Base-by-base conservation (phyloP, 2,329 filamentous ascomycete species). In the Alternaria ethzedia region DNA sequence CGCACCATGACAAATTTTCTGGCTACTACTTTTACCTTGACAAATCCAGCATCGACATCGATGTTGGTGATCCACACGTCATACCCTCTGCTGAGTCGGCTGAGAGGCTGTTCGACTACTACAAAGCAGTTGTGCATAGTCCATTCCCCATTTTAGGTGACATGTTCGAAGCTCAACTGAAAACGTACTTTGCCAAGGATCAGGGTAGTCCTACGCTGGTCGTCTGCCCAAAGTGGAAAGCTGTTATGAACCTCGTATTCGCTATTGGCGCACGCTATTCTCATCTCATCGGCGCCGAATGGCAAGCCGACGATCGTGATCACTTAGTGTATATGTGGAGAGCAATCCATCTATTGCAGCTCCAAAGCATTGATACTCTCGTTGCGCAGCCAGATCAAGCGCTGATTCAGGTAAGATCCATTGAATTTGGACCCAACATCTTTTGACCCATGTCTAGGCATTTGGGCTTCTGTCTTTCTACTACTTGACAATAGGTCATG, bases 211-310 rank as follows among this genome's bases (percentile, higher is more conserved):
- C 49, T 36, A 43, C 52, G 51, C 21, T 15, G 21, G 23, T 26
- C 8, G 59, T 56, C 21, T 80, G 78, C n/a, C 36, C 55, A n/a
- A 65, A 57, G 15, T 65, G 63, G 79, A 70, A 73, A 9, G 76
- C 75, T 11, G 72, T 77, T 15, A 54, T 82, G 57, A 81, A 82
- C 49, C 61, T 81, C 9, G 70, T 82, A 7, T 79, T 81, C 47
- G 80, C 80, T 17, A 78, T 82, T 26, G 78, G 76, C 10, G 73
- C 79, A n/a, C 71, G 75, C 51, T 75, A 77, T 61, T 74, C 74
- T 12, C 68, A 76, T 55, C 68, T 79, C 44, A 65, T 63, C 10
- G 59, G 70, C 44, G 70, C 71, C 6, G 64, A 67, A 3, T 72
- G 67, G 64, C 63, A 51, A 32, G 70, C 63, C 13, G 64, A 72